These are phyloP conservation scores for Rhodotorula sp. DNA, from an alignment of 1,284 basidiomycete genomes.

Conservation along the genomic window DNA sequence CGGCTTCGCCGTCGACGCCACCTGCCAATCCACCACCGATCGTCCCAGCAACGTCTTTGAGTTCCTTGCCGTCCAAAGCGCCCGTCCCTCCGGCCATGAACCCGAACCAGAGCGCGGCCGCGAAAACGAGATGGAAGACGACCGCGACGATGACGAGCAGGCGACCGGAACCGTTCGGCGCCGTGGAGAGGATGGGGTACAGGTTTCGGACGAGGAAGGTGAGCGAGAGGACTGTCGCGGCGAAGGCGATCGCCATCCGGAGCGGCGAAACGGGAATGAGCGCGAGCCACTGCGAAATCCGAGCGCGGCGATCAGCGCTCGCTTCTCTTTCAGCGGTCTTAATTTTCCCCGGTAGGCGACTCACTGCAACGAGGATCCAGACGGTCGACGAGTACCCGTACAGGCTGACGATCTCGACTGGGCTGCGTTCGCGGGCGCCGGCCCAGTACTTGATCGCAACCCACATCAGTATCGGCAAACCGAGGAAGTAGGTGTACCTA, in stretches of 20 bases:
- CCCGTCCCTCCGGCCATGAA: constrained; percentile 42
- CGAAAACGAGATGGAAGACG: constrained; percentile 42
- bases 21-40: constrained; percentile 6
- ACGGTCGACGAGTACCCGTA: constrained; percentile 53
- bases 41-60: constrained; percentile 8
- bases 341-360: background rate
- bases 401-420: constrained; percentile 63
- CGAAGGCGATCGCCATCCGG: constrained; percentile 37
- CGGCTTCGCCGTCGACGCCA: background rate
- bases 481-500: constrained; percentile 75
- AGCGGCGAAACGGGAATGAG: constrained; percentile 44
- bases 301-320: too few species aligned
- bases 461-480: constrained; percentile 75
- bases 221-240: constrained; percentile 59
- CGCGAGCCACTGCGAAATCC: constrained; percentile 37
- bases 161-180: constrained; percentile 74
- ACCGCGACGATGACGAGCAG: constrained; percentile 63
- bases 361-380: constrained; percentile 67
- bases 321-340: background rate
- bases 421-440: constrained; percentile 78
- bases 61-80: constrained; percentile 11
- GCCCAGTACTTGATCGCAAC: constrained; percentile 69
- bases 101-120: constrained; percentile 43
- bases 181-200: constrained; percentile 82
- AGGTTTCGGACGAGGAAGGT: constrained; percentile 62